phyloP scores from a whole-genome alignment of 1,284 basidiomycete species.

The Testicularia cyperi region DNA sequence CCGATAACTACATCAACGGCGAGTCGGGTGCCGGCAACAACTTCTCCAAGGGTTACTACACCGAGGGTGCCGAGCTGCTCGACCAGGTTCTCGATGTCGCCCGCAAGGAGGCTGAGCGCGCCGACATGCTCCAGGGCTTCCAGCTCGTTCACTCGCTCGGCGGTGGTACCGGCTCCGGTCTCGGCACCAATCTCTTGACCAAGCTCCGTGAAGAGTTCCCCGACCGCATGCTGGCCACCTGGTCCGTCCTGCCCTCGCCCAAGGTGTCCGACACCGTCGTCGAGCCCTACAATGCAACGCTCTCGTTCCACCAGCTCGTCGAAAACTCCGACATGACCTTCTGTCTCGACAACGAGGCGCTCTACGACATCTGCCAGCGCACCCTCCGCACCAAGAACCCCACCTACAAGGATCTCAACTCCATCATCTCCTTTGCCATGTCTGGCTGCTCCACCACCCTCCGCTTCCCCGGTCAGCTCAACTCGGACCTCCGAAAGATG shows the following conservation, averaged over 20 bases:
- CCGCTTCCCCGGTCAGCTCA: conserved; percentile 92
- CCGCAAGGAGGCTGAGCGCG: conserved; percentile 67
- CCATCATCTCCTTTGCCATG: conserved; percentile 96
- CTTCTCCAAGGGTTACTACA: conserved; percentile 72
- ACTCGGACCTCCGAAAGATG: conserved; percentile 89
- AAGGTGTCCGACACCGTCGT: conserved; percentile 95
- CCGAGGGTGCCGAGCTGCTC: conserved; percentile 76
- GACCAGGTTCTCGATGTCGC: conserved; percentile 72
- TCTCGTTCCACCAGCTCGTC: conserved; percentile 86
- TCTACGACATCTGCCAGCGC: conserved; percentile 80
- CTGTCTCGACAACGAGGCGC: conserved; percentile 89
- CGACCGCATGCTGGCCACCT: conserved; percentile 87
- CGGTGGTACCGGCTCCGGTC: conserved; percentile 68
- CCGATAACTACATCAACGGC: conserved; percentile 71
- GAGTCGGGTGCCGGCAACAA: conserved; percentile 85
- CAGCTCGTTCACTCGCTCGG: conserved; percentile 90
- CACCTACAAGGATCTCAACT: conserved; percentile 48
- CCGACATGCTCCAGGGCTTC: conserved; percentile 89
- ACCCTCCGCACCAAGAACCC: conserved; percentile 71
- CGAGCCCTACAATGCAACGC: conserved; percentile 88
- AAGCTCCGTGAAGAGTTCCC: conserved; percentile 60
- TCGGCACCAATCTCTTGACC: conserved; percentile 54
- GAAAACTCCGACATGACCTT: conserved; percentile 85
- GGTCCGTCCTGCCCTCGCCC: conserved; percentile 86
- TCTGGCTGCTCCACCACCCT: conserved; percentile 92